Base-by-base conservation (phyloP, 768 basidiomycete genomes). In the Pleurotus salmoneostramineus region DNA sequence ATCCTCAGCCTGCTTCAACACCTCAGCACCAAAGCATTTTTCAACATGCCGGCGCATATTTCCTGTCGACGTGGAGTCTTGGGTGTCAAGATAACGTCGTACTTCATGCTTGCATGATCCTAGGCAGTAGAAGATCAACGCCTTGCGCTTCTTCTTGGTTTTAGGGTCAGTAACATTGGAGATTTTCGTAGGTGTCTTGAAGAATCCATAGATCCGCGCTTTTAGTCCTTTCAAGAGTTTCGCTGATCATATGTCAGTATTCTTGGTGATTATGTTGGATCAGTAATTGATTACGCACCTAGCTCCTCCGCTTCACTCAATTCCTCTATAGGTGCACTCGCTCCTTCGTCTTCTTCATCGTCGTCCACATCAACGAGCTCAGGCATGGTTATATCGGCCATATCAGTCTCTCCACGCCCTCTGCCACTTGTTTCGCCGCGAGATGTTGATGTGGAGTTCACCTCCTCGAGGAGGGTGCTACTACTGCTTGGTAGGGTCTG, bases 21-120 rank as follows among this genome's bases (percentile, higher is more conserved):
- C 63, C 5, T 71, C 68, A 2, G 60, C 15, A 7, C 71, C 71
- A 66, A 67, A 72, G 65, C 74, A 74, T 0, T n/a, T 33, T 5
- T 58, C 59, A 0, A 61, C 67, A 60, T 74, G 67, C 42, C 63
- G 63, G n/a, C 56, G 48, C 42, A 71, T 55, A 61, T 74, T 74
- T 10, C 67, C 58, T 0, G 72, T 75, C 3, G 64, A 69, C 8
- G 50, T 49, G 0, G 56, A 46, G 57, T 72, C 70, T 5, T 34
- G 60, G 6, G 49, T 68, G 44, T 71, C 66, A 3, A 68, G 60
- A 36, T 65, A 72, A 3, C 63, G 42, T 0, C 58, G 59, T 3
- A 66, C 42, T 0, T 5, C 37, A 0, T 44, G 36, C 15, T 63
- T 62, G 47, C 69, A 70, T n/a, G n/a, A 7, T 44, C 37, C n/a